Evolutionary conservation across 148 eudicot genomes (phyloP).

Genomic region (Mesembryanthemum crystallinum): DNA sequence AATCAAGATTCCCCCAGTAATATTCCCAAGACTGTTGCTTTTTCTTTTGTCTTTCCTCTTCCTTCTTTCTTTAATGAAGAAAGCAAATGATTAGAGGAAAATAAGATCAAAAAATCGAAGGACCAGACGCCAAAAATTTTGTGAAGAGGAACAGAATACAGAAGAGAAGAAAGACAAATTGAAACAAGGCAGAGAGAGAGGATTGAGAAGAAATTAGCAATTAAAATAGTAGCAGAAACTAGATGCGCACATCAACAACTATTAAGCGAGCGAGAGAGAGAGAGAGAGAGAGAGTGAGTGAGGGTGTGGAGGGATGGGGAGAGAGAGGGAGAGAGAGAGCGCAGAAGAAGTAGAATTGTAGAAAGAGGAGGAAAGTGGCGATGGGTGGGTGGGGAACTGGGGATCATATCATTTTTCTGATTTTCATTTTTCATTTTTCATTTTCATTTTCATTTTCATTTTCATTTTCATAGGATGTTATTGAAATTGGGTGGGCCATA

Average conservation of each 20-base stretch:
- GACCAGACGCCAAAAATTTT: not conserved
- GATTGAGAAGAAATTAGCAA: not conserved
- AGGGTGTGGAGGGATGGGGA: not conserved
- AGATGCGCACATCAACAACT: not conserved
- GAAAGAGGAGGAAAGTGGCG: not conserved
- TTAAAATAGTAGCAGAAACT: not conserved
- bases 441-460: not conserved
- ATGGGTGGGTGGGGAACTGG: conserved; percentile 12
- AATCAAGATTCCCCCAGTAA: conserved; percentile 9
- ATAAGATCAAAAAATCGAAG: not conserved
- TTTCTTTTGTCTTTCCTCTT: not conserved
- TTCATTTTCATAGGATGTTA: not conserved
- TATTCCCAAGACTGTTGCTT: not conserved
- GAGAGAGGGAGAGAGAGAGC: not conserved
- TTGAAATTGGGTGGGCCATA: not conserved
- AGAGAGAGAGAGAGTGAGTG: not conserved
- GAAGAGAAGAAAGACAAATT: not conserved
- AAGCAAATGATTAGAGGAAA: not conserved
- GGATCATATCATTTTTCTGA: conserved; percentile 4
- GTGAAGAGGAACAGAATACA: not conserved
- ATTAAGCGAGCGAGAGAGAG: not conserved
- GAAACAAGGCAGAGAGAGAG: not conserved
- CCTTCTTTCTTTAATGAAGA: not conserved
- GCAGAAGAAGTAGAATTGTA: not conserved
- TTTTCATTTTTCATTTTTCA: not conserved